Conservation (phyloP, 148 eudicot genomes). For the Talinum fruticosum region DNA sequence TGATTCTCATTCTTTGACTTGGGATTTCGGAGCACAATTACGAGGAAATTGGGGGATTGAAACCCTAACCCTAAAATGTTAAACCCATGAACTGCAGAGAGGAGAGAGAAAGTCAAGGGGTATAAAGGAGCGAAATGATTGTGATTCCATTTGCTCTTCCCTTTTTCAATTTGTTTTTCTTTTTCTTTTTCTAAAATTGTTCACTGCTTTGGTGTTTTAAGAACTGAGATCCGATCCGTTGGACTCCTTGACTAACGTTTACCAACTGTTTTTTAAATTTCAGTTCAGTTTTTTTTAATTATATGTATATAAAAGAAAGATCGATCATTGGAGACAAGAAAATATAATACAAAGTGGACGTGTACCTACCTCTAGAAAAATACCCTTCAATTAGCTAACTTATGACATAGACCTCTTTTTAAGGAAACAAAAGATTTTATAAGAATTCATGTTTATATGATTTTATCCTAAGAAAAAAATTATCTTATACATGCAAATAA, state of each 20-base stretch:
- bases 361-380: not conserved
- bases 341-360: not conserved
- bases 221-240: too few species aligned
- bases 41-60: not conserved
- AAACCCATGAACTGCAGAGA: not conserved
- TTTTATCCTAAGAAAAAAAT: too few species aligned
- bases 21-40: not conserved
- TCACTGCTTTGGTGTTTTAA: not conserved
- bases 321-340: too few species aligned
- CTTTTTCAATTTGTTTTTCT: not conserved
- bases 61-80: conserved; percentile 26
- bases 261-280: conserved; percentile 1
- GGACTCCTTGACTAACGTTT: conserved; percentile 1
- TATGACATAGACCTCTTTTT: too few species aligned
- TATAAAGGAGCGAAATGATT: not conserved
- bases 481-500: too few species aligned
- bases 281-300: not conserved
- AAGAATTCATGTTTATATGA: too few species aligned
- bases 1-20: conserved; percentile 31
- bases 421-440: too few species aligned
- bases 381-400: too few species aligned
- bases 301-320: too few species aligned
- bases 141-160: not conserved
- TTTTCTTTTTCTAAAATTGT: not conserved
- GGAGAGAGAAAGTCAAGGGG: not conserved